Percentiles rank a stretch among this genome's conserved stretches.
phyloP scores from a whole-genome alignment of 1,139 yeast species.

The Saccharomyces hybrid region DNA sequence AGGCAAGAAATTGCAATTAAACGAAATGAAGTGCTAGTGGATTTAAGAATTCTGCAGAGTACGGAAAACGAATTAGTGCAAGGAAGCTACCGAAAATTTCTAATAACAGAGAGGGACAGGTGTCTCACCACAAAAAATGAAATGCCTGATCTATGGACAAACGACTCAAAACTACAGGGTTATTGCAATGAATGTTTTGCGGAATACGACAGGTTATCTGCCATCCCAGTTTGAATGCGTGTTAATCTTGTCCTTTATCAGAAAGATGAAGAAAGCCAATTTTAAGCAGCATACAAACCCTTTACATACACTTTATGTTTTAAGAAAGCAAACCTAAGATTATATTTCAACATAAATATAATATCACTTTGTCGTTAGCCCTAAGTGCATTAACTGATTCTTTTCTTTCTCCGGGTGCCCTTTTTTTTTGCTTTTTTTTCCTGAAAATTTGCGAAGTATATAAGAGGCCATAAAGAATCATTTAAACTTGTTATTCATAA shows the following conservation, averaged over 20 bases:
- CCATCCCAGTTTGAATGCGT: background rate
- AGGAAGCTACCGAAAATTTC: slow-evolving; percentile 71
- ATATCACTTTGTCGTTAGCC: no score
- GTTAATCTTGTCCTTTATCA: background rate
- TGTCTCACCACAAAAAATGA: slow-evolving; percentile 42
- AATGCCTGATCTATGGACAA: slow-evolving; percentile 20
- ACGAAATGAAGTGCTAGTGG: slow-evolving; percentile 65
- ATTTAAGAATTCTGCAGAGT: slow-evolving; percentile 57
- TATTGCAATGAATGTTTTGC: slow-evolving; percentile 32
- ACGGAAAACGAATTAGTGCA: slow-evolving; percentile 59
- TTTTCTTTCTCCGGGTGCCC: no score
- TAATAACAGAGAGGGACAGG: slow-evolving; percentile 52
- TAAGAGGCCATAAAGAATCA: no score
- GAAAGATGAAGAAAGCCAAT: no score
- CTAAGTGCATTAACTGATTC: no score
- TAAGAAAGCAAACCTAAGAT: no score
- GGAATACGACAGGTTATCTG: slow-evolving; percentile 27
- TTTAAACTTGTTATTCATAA: no score
- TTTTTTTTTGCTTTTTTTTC: no score
- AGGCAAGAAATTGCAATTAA: slow-evolving; percentile 64
- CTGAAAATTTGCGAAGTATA: no score
- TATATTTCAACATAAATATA: no score
- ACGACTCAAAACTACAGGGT: slow-evolving; percentile 19
- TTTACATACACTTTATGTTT: no score
- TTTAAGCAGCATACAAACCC: no score